These are phyloP conservation scores for Cercospora zeina DNA, from an alignment of 2,329 filamentous ascomycete species.

Conservation along the genomic window DNA sequence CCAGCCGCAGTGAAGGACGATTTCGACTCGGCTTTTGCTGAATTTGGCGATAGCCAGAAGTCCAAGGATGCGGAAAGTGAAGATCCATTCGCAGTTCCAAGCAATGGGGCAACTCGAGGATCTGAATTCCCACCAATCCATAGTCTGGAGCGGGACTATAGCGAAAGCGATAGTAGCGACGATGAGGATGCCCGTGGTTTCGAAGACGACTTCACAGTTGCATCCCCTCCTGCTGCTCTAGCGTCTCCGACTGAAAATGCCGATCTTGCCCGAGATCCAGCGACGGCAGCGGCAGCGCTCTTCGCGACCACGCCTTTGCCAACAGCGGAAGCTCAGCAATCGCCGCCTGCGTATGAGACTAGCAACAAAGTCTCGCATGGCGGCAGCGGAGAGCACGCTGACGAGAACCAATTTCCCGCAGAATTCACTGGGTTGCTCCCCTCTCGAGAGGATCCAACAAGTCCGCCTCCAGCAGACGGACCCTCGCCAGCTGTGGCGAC, in stretches of 20 bases:
- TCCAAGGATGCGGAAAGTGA: constrained; percentile 30
- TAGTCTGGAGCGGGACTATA: constrained; percentile 81
- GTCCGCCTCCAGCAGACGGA: constrained; percentile 18
- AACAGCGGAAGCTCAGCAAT: constrained; percentile 56
- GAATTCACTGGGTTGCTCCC: constrained; percentile 60
- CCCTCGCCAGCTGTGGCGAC: constrained; percentile 18
- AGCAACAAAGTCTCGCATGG: constrained; percentile 41
- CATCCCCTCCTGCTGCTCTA: constrained; percentile 44
- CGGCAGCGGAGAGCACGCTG: constrained; percentile 34
- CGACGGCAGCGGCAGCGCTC: constrained; percentile 12
- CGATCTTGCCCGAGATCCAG: not conserved
- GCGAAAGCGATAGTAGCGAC: constrained; percentile 67
- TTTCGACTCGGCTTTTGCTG: constrained; percentile 82
- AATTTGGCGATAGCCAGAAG: constrained; percentile 56
- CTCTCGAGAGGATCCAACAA: constrained; percentile 55
- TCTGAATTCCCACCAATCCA: constrained; percentile 88
- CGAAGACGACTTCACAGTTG: constrained; percentile 85
- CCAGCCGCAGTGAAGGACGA: constrained; percentile 57
- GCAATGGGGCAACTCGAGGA: constrained; percentile 35
- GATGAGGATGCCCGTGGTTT: constrained; percentile 68
- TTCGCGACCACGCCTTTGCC: constrained; percentile 47
- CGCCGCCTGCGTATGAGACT: constrained; percentile 59
- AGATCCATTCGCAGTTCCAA: constrained; percentile 46
- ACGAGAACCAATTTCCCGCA: constrained; percentile 49
- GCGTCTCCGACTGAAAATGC: constrained; percentile 9